These are phyloP conservation scores for Podospora anserina DNA, from an alignment of 495 filamentous ascomycete genomes.

Conservation along the genomic window DNA sequence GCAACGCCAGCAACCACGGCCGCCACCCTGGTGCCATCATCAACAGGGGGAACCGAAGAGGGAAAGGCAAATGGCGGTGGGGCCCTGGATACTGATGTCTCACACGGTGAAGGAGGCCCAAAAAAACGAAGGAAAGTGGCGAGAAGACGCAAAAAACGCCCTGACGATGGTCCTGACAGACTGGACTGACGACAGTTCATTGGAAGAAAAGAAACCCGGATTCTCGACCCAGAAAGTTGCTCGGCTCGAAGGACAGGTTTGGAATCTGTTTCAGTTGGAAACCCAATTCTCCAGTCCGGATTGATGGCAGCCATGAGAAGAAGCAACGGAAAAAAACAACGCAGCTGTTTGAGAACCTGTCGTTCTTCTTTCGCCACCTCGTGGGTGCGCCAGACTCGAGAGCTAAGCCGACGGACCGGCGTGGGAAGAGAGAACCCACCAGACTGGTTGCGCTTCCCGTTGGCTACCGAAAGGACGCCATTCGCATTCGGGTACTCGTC, in stretches of 20 bases:
- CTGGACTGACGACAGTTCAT: background rate
- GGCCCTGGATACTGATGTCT: background rate
- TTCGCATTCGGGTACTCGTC: background rate
- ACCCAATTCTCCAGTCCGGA: background rate
- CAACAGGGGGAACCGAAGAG: background rate
- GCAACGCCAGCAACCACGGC: background rate
- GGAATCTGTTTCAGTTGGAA: background rate
- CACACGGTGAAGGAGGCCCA: slow-evolving; percentile 3
- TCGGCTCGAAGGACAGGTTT: background rate
- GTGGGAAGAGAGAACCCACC: background rate
- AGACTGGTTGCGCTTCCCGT: background rate
- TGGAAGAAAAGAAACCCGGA: background rate
- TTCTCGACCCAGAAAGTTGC: background rate
- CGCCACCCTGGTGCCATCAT: background rate
- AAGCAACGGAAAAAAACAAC: background rate
- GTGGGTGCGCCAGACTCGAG: background rate
- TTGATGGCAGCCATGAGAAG: background rate
- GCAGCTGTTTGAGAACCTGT: background rate
- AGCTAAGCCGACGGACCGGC: background rate
- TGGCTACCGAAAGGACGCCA: background rate
- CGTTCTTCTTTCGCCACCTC: background rate
- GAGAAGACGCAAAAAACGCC: background rate
- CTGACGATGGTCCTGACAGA: background rate
- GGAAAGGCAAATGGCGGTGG: background rate
- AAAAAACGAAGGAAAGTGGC: background rate